Evolutionary conservation across 768 basidiomycete species (phyloP).

Genomic region (Chalciporus sphaerocephalus): DNA sequence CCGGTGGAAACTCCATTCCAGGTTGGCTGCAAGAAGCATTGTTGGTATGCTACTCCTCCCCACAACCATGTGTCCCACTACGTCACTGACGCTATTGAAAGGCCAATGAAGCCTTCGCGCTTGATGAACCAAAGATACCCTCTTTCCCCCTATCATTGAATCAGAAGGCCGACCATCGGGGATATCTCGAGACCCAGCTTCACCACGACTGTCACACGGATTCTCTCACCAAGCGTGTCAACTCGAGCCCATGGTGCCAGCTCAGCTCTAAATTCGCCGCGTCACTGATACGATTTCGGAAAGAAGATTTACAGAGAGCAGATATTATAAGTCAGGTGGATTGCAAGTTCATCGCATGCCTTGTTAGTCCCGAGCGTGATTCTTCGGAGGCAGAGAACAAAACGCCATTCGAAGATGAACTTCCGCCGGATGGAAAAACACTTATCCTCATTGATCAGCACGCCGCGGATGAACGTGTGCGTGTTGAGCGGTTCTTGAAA

Average conservation of each 20-base stretch:
- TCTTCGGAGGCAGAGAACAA: conserved; percentile 13
- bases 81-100: conserved; percentile 25
- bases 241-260: conserved; percentile 8
- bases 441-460: conserved; percentile 93
- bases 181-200: neutral
- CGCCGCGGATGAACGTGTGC: conserved; percentile 93
- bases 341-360: conserved; percentile 83
- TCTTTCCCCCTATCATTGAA: conserved; percentile 20
- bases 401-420: conserved; percentile 12
- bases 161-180: conserved; percentile 11
- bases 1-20: conserved; percentile 36
- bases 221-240: conserved; percentile 5
- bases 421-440: conserved; percentile 20
- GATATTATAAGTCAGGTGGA: conserved; percentile 82
- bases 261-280: conserved; percentile 9
- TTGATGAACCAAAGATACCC: conserved; percentile 46
- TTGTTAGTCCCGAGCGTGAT: conserved; percentile 35
- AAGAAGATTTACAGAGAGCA: conserved; percentile 52
- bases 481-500: conserved; percentile 79
- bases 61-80: conserved; percentile 1
- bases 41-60: conserved; percentile 37
- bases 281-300: conserved; percentile 41
- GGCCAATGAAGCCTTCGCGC: conserved; percentile 55
- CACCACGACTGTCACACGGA: conserved; percentile 15
- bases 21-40: conserved; percentile 64